Evolutionary conservation across 1,284 basidiomycete genomes (phyloP), one percentile per base, ranked within the genome.

Genomic region (Pulveroboletus sp.): DNA sequence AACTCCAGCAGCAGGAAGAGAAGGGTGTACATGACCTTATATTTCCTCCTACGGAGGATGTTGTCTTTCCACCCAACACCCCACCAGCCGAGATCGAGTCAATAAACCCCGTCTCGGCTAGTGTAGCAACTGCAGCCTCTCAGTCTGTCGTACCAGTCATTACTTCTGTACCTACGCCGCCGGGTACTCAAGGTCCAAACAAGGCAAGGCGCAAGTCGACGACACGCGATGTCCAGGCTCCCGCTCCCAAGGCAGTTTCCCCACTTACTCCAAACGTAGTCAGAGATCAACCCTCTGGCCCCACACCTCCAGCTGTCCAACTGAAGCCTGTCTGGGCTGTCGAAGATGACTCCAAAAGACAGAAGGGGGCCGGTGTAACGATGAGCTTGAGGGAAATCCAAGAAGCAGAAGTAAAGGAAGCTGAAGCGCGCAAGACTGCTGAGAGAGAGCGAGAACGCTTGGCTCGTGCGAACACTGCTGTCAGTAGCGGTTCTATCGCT

Each of bases 331-430:
- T 81, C 7, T 91, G 88, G 86, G 75, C 77, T 20, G 82, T 80
- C 57, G 84, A 85, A 39, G 87, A 90, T 36, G 87, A 89, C 14
- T 71, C 73, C 42, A 84, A 82, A 69, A 85, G 83, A 70, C 69
- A 75, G 29, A 79, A 80, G 62, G 62, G 74, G 10, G 65, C 77
- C 1, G 71, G 75, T 20, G 65, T 73, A 5, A 76, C 86, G n/a
- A 77, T 86, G 28, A 92, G 91, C 62, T 77, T 99, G 49, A 87
- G 95, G 54, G 94, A 98, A 65, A 99, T 99, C 56, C 97, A 99
- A 72, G 94, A 97, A 65, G 88, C 89, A 2, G 97, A 99, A 75
- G 86, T 85, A 17, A 93, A 86, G 74, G 88, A 87, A 66, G 81
- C 84, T 3, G 94, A 94, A 63, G 83, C 82, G 31, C 86, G 89